These are phyloP conservation scores for Aethionema arabicum DNA, from an alignment of 345 rosid species.

Conservation along the genomic window DNA sequence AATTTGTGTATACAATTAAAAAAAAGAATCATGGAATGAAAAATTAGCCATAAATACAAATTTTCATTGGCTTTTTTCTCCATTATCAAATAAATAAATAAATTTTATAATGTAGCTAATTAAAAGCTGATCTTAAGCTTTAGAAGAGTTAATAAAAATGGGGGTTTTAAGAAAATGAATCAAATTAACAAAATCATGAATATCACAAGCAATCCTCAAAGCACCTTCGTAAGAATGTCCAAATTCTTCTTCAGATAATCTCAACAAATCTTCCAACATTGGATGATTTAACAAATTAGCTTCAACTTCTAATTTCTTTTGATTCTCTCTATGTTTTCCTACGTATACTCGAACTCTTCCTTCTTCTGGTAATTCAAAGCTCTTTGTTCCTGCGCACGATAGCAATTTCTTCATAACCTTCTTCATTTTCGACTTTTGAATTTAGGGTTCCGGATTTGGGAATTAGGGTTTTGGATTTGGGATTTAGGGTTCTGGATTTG, in stretches of 20 bases:
- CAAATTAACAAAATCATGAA: conserved; percentile 44
- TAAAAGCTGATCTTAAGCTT: not conserved
- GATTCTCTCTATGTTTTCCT: conserved; percentile 42
- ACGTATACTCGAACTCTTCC: conserved; percentile 49
- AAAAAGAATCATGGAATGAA: too few relatives aligned
- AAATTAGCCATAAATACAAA: too few relatives aligned
- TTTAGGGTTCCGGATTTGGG: too few relatives aligned
- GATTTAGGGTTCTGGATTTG: not conserved
- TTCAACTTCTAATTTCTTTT: conserved; percentile 45
- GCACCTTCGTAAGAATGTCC: conserved; percentile 54
- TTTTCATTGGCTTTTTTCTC: too few relatives aligned
- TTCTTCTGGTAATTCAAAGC: conserved; percentile 31
- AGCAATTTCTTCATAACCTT: conserved; percentile 45
- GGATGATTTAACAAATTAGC: conserved; percentile 54
- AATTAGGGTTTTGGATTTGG: not conserved
- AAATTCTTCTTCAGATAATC: conserved; percentile 46
- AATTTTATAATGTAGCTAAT: not conserved
- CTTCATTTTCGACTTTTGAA: conserved; percentile 29
- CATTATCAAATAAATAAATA: not conserved
- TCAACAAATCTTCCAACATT: conserved; percentile 44
- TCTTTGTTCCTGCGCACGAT: conserved; percentile 44
- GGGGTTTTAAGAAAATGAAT: conserved; percentile 44
- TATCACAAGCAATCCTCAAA: conserved; percentile 49
- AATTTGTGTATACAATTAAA: too few relatives aligned
- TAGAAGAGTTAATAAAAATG: not conserved